Conservation (phyloP, 441 rosid genomes). For the Bocquillonia castaneifolia region DNA sequence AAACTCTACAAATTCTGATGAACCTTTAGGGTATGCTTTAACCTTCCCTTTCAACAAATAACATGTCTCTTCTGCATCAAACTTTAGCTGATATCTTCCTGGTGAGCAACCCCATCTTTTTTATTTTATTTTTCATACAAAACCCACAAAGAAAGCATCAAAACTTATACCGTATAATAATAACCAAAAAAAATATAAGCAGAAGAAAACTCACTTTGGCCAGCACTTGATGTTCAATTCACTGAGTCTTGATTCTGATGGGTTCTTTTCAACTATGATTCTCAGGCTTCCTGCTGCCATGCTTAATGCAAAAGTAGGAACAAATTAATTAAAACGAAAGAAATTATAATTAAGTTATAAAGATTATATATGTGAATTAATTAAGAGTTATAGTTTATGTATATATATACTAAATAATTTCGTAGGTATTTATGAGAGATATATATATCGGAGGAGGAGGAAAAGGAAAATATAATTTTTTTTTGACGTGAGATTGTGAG, state of each 20-base stretch:
- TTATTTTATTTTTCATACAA: neutral
- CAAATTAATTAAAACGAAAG: neutral
- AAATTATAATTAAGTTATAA: too few species aligned
- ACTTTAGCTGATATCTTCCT: slow-evolving; percentile 75
- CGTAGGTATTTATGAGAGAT: too few species aligned
- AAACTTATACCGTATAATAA: neutral
- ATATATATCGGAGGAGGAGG: neutral
- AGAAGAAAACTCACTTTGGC: slow-evolving; percentile 66
- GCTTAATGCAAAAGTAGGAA: neutral
- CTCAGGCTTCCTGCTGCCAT: slow-evolving; percentile 35
- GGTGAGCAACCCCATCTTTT: slow-evolving; percentile 89
- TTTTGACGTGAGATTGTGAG: slow-evolving; percentile 6
- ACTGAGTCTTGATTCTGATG: slow-evolving; percentile 55
- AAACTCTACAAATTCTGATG: slow-evolving; percentile 64
- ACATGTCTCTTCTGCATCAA: slow-evolving; percentile 89
- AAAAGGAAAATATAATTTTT: neutral
- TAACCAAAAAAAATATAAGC: neutral
- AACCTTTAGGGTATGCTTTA: slow-evolving; percentile 59
- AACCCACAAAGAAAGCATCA: neutral
- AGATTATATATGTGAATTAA: neutral
- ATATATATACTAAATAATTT: too few species aligned
- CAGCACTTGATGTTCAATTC: slow-evolving; percentile 81
- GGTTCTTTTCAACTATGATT: slow-evolving; percentile 61
- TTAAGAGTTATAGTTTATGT: too few species aligned
- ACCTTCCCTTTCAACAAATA: slow-evolving; percentile 79